phyloP scores from a whole-genome alignment of 495 filamentous ascomycete species.

The Aspergillus hancockii region DNA sequence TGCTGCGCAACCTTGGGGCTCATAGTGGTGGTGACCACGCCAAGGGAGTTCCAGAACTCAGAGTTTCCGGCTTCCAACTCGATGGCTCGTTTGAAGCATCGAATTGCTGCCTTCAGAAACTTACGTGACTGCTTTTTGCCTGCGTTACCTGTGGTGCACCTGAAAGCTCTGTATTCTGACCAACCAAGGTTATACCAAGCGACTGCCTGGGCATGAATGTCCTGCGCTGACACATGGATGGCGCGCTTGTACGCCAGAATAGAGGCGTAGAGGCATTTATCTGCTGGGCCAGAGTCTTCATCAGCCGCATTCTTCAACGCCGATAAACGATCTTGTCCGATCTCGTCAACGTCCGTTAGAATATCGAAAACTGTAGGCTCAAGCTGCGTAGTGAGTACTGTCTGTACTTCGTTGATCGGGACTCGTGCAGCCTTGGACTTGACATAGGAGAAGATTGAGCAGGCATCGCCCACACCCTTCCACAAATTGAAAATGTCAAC shows the following conservation, averaged over 20 bases:
- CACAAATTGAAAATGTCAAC: conserved; percentile 87
- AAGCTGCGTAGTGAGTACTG: conserved; percentile 55
- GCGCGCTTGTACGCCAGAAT: conserved; percentile 88
- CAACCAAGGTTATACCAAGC: conserved; percentile 97
- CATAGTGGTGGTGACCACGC: conserved; percentile 80
- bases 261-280: conserved; percentile 58
- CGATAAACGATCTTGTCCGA: conserved; percentile 50
- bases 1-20: conserved; percentile 92
- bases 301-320: conserved; percentile 43
- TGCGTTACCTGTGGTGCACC: conserved; percentile 48
- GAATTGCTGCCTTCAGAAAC: conserved; percentile 78
- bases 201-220: conserved; percentile 89
- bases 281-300: conserved; percentile 39
- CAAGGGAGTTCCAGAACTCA: conserved; percentile 97
- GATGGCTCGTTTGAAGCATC: conserved; percentile 95
- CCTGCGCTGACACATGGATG: conserved; percentile 68
- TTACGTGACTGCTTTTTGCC: conserved; percentile 50
- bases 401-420: conserved; percentile 53
- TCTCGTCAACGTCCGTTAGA: conserved; percentile 69
- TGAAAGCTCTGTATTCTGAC: conserved; percentile 82
- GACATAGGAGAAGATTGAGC: conserved; percentile 75
- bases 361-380: conserved; percentile 57
- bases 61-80: conserved; percentile 93
- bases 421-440: conserved; percentile 62
- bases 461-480: conserved; percentile 92